Evolutionary conservation across 2,329 filamentous ascomycete genomes (phyloP).

Genomic region (Fusarium papillatum): DNA sequence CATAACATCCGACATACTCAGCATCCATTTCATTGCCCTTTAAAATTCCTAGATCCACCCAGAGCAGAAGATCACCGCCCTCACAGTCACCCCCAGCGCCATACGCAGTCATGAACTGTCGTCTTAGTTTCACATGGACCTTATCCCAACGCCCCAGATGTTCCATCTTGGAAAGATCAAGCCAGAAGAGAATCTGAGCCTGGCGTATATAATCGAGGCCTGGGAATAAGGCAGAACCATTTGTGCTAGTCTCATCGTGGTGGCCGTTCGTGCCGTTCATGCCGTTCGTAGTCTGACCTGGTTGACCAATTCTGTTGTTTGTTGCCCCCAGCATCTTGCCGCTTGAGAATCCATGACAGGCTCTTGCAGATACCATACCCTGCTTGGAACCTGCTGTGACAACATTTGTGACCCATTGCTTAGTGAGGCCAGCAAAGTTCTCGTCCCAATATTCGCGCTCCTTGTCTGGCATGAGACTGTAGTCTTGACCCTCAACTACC

Average conservation of each 20-base stretch:
- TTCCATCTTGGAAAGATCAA: slow-evolving; percentile 33
- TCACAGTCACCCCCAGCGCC: slow-evolving; percentile 17
- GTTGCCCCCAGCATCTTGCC: background rate
- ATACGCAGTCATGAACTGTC: slow-evolving; percentile 26
- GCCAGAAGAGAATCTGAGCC: slow-evolving; percentile 28
- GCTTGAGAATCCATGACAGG: slow-evolving; percentile 3
- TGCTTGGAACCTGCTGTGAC: slow-evolving; percentile 1
- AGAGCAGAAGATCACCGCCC: slow-evolving; percentile 22
- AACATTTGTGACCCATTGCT: slow-evolving; percentile 22
- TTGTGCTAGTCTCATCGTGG: background rate
- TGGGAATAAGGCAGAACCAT: background rate
- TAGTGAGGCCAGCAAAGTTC: slow-evolving; percentile 22
- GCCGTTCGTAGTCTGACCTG: background rate
- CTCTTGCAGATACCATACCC: slow-evolving; percentile 6
- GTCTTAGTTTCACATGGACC: slow-evolving; percentile 28
- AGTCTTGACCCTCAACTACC: background rate
- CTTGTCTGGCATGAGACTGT: slow-evolving; percentile 2
- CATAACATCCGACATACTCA: slow-evolving; percentile 33
- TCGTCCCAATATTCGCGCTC: slow-evolving; percentile 17
- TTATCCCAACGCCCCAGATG: slow-evolving; percentile 31
- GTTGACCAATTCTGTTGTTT: background rate
- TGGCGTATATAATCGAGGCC: slow-evolving; percentile 26
- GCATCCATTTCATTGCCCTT: slow-evolving; percentile 31
- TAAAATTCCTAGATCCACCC: slow-evolving; percentile 33
- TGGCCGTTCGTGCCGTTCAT: background rate